Base-by-base conservation (phyloP, 2,329 filamentous ascomycete species). In the Cladosporium sp. region DNA sequence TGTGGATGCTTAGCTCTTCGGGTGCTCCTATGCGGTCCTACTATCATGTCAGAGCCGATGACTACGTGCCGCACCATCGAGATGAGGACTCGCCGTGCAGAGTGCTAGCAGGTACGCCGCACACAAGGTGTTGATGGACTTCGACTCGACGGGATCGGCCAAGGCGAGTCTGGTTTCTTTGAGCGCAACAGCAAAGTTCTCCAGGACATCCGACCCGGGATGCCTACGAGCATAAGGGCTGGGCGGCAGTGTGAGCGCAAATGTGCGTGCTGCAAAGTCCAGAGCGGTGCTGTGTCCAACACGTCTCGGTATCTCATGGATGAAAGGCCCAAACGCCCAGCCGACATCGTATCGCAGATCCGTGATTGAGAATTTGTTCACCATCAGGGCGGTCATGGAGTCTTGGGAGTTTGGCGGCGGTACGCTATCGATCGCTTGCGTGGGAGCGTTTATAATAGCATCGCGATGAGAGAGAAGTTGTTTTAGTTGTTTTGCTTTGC, bases 211-310 rank as follows among this genome's bases (percentile, higher is more conserved):
- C 26, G 48, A 25, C 11, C 16, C 21, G 28, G 49, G 48, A 25
- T 63, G 60, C 28, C 34, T 54, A 18, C 60, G 60, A 46, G 32
- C 18, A 8, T 56, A 36, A 32, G 60, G 26, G 18, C 23, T 56
- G 11, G 60, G 49, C 18, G 60, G 60, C 36, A 63, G 21, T 13
- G 49, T 46, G 7, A 63, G 49, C 10, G 18, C 49, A 7, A 67
- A 28, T 5, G 65, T 39, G 25, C 26, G 48, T 5, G 63, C 64
- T 25, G 67, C 63, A 30, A 53, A 43, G 36, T 67, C 65, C 8
- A 68, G 63, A 2, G 67, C 65, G 5, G n/a, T 28, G 57, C 65
- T 68, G 28, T 21, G 49, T 14, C 66, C 67, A 1, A 68, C 23
- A 16, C 59, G 64, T 23, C 32, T 59, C 1, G 63, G 65, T 14